phyloP scores from a whole-genome alignment of 257 asterid species.

The Avicennia marina region DNA sequence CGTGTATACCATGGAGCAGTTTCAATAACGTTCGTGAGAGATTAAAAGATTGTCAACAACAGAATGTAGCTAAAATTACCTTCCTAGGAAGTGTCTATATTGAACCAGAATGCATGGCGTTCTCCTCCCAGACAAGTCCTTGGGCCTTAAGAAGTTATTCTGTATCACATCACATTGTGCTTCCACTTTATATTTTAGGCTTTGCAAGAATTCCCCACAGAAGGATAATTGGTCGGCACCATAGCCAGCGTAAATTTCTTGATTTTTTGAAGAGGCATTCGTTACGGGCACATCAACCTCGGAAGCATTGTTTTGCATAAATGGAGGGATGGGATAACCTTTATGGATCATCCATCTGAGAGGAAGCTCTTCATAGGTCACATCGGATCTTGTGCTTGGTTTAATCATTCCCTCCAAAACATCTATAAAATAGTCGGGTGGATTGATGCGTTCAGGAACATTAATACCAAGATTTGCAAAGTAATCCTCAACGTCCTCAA shows the following conservation, averaged over 20 bases:
- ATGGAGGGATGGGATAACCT: slow-evolving; percentile 69
- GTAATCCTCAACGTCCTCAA: slow-evolving; percentile 78
- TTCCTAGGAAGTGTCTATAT: slow-evolving; percentile 68
- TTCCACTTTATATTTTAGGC: slow-evolving; percentile 47
- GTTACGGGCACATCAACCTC: slow-evolving; percentile 21
- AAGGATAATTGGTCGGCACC: slow-evolving; percentile 51
- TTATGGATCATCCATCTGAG: slow-evolving; percentile 85
- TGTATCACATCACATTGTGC: slow-evolving; percentile 44
- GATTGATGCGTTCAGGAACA: slow-evolving; percentile 90
- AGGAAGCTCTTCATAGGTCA: slow-evolving; percentile 70
- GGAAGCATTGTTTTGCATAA: slow-evolving; percentile 47
- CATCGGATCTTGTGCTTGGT: slow-evolving; percentile 45
- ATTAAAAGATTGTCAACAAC: no score
- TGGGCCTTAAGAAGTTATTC: slow-evolving; percentile 51
- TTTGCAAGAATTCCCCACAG: slow-evolving; percentile 65
- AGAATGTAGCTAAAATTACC: slow-evolving; percentile 43
- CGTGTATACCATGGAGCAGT: no score
- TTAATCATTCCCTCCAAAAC: slow-evolving; percentile 85
- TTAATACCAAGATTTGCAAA: slow-evolving; percentile 52
- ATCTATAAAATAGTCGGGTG: slow-evolving; percentile 86
- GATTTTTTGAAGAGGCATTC: slow-evolving; percentile 24
- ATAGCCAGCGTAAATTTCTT: slow-evolving; percentile 26
- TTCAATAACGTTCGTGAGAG: no score
- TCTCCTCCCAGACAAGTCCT: slow-evolving; percentile 72
- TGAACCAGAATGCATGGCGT: slow-evolving; percentile 64